Percentiles rank a stretch among this genome's conserved stretches.
Conservation (phyloP, 371 early-diverging fungal genomes). For the Parasitella parasitica region DNA sequence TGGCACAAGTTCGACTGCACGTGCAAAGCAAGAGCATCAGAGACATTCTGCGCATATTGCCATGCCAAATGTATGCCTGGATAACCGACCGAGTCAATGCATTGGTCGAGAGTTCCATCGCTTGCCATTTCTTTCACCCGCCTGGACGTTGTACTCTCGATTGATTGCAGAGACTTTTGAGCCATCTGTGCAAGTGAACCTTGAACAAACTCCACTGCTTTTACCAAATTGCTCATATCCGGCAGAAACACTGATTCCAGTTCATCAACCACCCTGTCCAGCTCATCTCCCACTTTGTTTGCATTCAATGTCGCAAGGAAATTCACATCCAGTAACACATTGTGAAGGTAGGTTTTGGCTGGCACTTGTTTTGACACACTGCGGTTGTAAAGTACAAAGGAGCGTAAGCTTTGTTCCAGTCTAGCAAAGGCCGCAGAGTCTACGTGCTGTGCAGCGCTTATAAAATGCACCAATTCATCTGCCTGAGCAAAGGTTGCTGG, state of each 20-base stretch:
- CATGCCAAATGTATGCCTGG: constrained; percentile 81
- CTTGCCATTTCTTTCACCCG: constrained; percentile 15
- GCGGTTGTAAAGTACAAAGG: constrained; percentile 93
- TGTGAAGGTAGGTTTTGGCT: constrained; percentile 87
- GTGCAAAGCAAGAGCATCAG: constrained; percentile 61
- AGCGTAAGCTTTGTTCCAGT: constrained; percentile 83
- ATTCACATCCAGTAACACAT: constrained; percentile 72
- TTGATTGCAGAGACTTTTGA: not conserved
- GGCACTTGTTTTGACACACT: constrained; percentile 92
- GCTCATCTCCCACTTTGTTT: constrained; percentile 34
- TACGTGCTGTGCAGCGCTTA: constrained; percentile 68
- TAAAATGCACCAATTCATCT: constrained; percentile 95
- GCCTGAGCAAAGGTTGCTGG: constrained; percentile 90
- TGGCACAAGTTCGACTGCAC: constrained; percentile 37
- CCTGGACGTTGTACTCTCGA: not conserved
- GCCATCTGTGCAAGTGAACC: not conserved
- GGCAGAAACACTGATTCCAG: constrained; percentile 46
- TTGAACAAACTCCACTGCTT: not conserved
- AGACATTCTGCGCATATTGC: constrained; percentile 82
- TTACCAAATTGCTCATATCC: not conserved
- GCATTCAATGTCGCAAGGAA: constrained; percentile 56
- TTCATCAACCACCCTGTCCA: constrained; percentile 31
- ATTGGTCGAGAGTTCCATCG: constrained; percentile 63
- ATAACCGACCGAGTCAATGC: constrained; percentile 72
- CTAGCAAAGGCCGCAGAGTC: constrained; percentile 70